Base-by-base conservation (phyloP, 768 basidiomycete genomes). In the Ephemerocybe angulata region DNA sequence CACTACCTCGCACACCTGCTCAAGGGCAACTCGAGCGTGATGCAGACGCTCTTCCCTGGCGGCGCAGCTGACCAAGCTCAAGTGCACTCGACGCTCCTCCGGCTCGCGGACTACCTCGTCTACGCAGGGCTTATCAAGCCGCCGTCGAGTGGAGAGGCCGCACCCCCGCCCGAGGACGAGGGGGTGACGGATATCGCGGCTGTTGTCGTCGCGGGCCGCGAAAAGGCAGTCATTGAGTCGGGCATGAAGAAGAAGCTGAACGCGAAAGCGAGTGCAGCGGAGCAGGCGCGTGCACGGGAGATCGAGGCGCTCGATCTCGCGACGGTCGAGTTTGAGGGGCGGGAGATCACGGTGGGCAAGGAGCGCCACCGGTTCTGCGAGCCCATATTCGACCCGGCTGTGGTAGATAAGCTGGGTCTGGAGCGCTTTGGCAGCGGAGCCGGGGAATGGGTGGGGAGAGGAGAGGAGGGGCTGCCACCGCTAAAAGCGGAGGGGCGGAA, bases 341-440 rank as follows among this genome's bases (percentile, higher is more conserved):
- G 80, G 63, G 78, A 83, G 37, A 65, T 95, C 55, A 89, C 87
- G 7, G 62, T 96, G 31, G 93, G 93, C 17, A 90, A 89, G 66
- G 91, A 93, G 64, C 79, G 93, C 31, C 93, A 97, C 74, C 78
- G 90, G 37, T 90, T 94, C 71, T 93, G 90, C 66, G 94, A 96
- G 67, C 91, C 93, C 5, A 75, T 97, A 25, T 94, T 93, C 59
- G 86, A 93, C 64, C 86, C 87, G 2, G 73, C 68, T 3, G 62
- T 91, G 38, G 68, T 91, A 54, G 70, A 71, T 1, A 71, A 70
- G 19, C 53, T 79, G 13, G 58, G 67, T 5, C 30, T 56, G 28
- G 54, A 55, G 28, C 28, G 41, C 11, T 35, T 43, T 30, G 28
- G 21, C 6, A 17, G 6, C 19, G 17, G 28, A 10, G 28, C 21